phyloP scores from a whole-genome alignment of 306 rosid genomes.

The Prunus mira region DNA sequence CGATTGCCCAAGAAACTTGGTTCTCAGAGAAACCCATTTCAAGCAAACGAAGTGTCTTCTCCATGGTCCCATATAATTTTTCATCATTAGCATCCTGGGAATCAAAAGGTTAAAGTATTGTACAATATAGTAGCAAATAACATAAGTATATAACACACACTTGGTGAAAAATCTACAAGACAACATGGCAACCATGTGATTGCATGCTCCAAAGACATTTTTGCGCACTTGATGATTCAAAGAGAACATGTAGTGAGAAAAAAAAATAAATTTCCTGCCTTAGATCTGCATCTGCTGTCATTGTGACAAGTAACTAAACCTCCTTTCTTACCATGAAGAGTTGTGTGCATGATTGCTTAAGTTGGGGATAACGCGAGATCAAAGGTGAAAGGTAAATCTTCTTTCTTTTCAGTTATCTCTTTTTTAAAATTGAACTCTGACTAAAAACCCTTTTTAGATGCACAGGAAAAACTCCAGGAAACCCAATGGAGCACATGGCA shows the following conservation, averaged over 20 bases:
- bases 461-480: not conserved
- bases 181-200: not conserved
- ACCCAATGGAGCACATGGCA: not conserved
- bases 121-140: not conserved
- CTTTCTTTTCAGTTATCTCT: not conserved
- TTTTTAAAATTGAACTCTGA: not conserved
- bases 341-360: not conserved
- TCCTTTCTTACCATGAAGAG: not conserved
- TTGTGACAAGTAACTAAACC: not conserved
- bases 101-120: slow-evolving; percentile 8
- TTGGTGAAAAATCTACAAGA: not conserved
- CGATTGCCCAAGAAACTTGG: slow-evolving; percentile 83
- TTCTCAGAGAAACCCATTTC: slow-evolving; percentile 94
- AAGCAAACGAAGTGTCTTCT: slow-evolving; percentile 74
- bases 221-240: not conserved
- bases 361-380: not conserved
- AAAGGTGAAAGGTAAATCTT: not conserved
- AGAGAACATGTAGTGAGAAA: not conserved
- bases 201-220: not conserved
- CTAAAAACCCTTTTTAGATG: not conserved
- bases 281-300: not conserved
- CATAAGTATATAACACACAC: not conserved
- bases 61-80: slow-evolving; percentile 82
- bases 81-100: slow-evolving; percentile 47
- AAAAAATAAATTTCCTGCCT: not conserved